Evolutionary conservation across 2,329 filamentous ascomycete species (phyloP).

Genomic region (Graphiopsis chlorocephala): DNA sequence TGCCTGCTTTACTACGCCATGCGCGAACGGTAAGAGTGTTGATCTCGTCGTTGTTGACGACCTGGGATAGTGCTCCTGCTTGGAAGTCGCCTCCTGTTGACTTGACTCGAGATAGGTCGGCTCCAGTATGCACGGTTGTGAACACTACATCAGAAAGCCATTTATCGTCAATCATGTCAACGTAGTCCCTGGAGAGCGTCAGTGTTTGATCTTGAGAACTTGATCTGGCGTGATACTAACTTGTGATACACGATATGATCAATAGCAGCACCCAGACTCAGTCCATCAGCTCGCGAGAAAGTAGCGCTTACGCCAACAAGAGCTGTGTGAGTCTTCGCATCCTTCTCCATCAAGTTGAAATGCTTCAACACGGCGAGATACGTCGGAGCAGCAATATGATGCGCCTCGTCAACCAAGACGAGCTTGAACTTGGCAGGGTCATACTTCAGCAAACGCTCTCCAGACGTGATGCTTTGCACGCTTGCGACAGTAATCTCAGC

Average conservation of each 20-base stretch:
- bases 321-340: constrained; percentile 42
- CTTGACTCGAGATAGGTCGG: constrained; percentile 65
- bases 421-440: constrained; percentile 80
- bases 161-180: constrained; percentile 81
- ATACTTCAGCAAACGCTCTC: constrained; percentile 76
- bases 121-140: constrained; percentile 82
- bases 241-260: constrained; percentile 97
- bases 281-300: constrained; percentile 75
- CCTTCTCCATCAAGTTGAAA: constrained; percentile 66
- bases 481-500: constrained; percentile 95
- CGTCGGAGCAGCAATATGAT: constrained; percentile 84
- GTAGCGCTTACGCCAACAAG: constrained; percentile 89
- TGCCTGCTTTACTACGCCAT: constrained; percentile 74
- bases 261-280: constrained; percentile 77
- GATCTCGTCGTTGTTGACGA: constrained; percentile 75
- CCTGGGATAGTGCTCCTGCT: constrained; percentile 70
- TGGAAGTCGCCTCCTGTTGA: constrained; percentile 79
- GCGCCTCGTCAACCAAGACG: constrained; percentile 90
- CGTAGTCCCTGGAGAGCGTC: constrained; percentile 53
- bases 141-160: constrained; percentile 93
- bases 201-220: constrained; percentile 37
- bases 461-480: constrained; percentile 76
- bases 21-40: constrained; percentile 83
- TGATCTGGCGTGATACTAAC: constrained; percentile 38
- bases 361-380: constrained; percentile 76